Evolutionary conservation across 306 rosid genomes (phyloP), one percentile per base, ranked within the genome.

Genomic region (Cucumis hystrix): DNA sequence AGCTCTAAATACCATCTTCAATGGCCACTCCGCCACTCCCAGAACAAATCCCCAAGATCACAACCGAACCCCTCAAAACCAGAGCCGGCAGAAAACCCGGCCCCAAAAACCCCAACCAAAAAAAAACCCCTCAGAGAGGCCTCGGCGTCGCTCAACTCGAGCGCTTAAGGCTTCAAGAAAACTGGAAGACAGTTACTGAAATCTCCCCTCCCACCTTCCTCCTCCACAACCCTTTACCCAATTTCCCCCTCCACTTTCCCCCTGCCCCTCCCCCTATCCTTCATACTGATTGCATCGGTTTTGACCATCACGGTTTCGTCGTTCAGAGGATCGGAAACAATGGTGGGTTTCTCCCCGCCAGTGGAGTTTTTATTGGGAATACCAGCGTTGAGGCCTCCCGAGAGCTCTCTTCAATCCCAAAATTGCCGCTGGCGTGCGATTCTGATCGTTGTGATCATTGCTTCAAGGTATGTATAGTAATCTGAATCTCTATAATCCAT

Each of bases 371-470:
- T 47, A 15, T 58, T 20, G 88, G 84, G 49, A 79, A 66, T 78
- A 16, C 14, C 54, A 40, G 52, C 41, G 58, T 71, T 43, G 96
- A 88, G 88, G 81, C 80, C 86, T 88, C 96, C 43, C 85, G 67
- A 83, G 97, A 91, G 87, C 96, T 90, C 97, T 85, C 97, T 93
- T 91, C 98, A 84, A 84, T 83, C 25, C 97, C 95, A 92, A 92
- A 90, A 64, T 55, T 77, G 18, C 82, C 74, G 25, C 45, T 16
- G 17, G 18, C 54, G 58, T 63, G 76, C 82, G 43, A 58, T 18
- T 61, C 83, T 75, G 45, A 79, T 52, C 64, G 30, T 62, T 82
- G 87, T 77, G 93, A 84, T 79, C 7, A 66, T 71, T 84, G 82
- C 86, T 78, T 75, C 82, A 90, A 90, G 97, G 98, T 94, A 51